phyloP scores from a whole-genome alignment of 2,329 filamentous ascomycete species.

The Trichothecium roseum region DNA sequence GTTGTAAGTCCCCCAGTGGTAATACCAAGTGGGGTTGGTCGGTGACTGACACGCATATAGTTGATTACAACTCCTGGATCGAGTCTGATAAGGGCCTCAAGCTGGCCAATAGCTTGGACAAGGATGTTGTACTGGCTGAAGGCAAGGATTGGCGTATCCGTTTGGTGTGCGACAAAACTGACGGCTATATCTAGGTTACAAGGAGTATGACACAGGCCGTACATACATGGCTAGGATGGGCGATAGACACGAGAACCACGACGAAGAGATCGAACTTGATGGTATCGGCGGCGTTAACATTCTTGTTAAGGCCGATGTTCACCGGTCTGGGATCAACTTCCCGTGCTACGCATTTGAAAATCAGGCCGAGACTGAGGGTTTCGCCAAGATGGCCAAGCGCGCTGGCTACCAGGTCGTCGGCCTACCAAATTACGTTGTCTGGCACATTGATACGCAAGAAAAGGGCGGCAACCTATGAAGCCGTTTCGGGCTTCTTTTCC shows the following conservation, averaged over 20 bases:
- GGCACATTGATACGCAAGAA: constrained; percentile 96
- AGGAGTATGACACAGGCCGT: constrained; percentile 83
- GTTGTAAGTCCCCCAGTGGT: constrained; percentile 52
- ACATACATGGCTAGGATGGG: constrained; percentile 86
- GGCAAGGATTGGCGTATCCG: too few relatives aligned
- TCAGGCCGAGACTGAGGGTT: constrained; percentile 96
- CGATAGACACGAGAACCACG: constrained; percentile 84
- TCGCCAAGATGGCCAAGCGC: constrained; percentile 96
- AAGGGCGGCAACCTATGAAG: constrained; percentile 66
- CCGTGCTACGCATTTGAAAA: constrained; percentile 96
- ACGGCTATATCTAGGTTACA: constrained; percentile 84
- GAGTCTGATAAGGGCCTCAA: constrained; percentile 79
- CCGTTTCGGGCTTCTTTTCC: neutral
- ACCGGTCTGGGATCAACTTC: constrained; percentile 95
- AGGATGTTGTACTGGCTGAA: constrained; percentile 79
- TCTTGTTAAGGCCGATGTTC: constrained; percentile 93
- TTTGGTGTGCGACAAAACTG: too few relatives aligned
- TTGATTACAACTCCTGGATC: constrained; percentile 99
- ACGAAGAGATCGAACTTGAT: constrained; percentile 85
- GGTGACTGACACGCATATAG: constrained; percentile 29
- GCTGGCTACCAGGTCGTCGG: constrained; percentile 89
- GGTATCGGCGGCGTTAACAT: constrained; percentile 97
- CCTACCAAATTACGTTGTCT: constrained; percentile 94
- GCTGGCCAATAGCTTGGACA: constrained; percentile 62
- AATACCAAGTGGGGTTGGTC: neutral